These are phyloP conservation scores for Solanum medicagineum DNA, from an alignment of 257 asterid species.

Conservation along the genomic window DNA sequence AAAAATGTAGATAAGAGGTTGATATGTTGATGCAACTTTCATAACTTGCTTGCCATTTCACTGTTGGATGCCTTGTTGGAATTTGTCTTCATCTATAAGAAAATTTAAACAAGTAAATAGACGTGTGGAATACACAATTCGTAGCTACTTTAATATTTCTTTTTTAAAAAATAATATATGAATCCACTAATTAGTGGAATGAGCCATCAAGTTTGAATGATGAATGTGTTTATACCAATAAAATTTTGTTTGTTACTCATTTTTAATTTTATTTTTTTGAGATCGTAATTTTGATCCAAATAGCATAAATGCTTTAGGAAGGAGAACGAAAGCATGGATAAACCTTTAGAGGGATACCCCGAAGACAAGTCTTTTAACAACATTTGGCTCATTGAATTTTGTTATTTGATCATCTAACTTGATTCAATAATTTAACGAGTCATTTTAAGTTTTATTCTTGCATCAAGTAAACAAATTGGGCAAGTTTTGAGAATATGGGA, in stretches of 20 bases:
- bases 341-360: no score
- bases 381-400: not conserved
- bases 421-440: not conserved
- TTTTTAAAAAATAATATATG: not conserved
- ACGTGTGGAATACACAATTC: not conserved
- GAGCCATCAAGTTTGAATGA: not conserved
- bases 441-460: no score
- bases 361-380: no score
- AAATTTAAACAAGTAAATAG: not conserved
- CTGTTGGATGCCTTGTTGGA: not conserved
- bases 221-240: not conserved
- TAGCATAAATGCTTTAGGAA: no score
- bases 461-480: no score
- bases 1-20: slow-evolving; percentile 34
- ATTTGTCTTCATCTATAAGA: not conserved
- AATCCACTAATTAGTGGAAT: not conserved
- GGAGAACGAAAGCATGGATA: no score
- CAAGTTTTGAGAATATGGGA: no score
- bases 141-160: not conserved
- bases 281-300: no score
- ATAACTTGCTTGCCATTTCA: slow-evolving; percentile 37
- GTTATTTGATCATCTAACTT: not conserved
- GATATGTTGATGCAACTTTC: slow-evolving; percentile 63
- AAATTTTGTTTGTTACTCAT: not conserved
- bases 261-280: no score